Evolutionary conservation across 2,329 filamentous ascomycete genomes (phyloP), one percentile per base, ranked within the genome.

Genomic region (Alternaria sp.): DNA sequence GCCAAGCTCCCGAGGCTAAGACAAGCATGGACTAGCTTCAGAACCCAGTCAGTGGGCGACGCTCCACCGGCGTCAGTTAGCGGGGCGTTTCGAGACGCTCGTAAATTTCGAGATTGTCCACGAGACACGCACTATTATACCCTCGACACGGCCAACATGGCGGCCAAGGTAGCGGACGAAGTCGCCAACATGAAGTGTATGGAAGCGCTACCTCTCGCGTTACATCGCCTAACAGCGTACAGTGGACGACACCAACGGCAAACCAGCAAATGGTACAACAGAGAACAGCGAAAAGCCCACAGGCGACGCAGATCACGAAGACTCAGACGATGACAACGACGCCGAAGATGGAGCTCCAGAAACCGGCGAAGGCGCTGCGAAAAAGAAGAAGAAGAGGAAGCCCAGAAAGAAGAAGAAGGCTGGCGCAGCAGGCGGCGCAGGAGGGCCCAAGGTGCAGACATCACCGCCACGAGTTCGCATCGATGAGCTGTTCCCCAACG

Each of bases 351-450:
- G 81, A n/a, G 71, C 69, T 15, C 76, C 74, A 28, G 74, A 68
- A 28, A 71, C 68, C 30, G 73, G 71, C 76, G 81, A 78, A 47
- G 77, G 75, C 15, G 79, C 76, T 36, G 81, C 82, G 56, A 92
- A 92, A 82, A 93, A 93, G 83, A 93, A 93, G 83, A 95, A 94
- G 85, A 93, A 93, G 86, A 92, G 90, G 85, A 90, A 88, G 82
- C 87, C 89, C 77, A 89, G 89, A 79, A 91, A 89, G 84, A 91
- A 91, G 86, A 91, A 86, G 81, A 86, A 85, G 80, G 73, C 79
- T 15, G 76, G 68, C 25, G 73, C 68, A 74, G 83, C 82, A 67
- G 81, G 63, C 11, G 81, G 67, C 11, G 80, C 62, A 7, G 81
- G 77, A 7, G 81, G 77, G 6, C 85, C 89, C 55, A 93, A 91